Evolutionary conservation across 2,329 filamentous ascomycete genomes (phyloP).

Genomic region (Aspergillus uvarum): DNA sequence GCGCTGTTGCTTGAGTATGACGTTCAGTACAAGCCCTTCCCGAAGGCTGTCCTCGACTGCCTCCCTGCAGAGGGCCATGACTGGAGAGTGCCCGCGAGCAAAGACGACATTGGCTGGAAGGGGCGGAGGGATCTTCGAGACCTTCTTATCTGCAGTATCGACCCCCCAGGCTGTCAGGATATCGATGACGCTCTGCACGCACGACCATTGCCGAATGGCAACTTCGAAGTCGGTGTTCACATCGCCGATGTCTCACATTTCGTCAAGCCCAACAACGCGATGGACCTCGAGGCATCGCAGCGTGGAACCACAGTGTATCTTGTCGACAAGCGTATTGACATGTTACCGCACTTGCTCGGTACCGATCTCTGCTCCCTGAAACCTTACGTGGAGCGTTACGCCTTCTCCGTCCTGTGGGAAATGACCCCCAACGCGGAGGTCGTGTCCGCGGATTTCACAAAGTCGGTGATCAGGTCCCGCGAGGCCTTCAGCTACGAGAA

Average conservation of each 20-base stretch:
- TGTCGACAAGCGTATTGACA: slow-evolving; percentile 98
- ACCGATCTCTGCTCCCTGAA: slow-evolving; percentile 96
- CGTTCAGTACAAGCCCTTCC: slow-evolving; percentile 95
- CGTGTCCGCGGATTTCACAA: slow-evolving; percentile 83
- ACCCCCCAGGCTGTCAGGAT: slow-evolving; percentile 93
- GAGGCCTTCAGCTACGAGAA: slow-evolving; percentile 98
- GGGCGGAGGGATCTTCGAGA: slow-evolving; percentile 79
- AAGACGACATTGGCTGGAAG: slow-evolving; percentile 81
- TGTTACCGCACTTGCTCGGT: slow-evolving; percentile 94
- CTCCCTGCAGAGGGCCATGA: slow-evolving; percentile 86
- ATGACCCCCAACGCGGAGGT: slow-evolving; percentile 82
- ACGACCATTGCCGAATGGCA: slow-evolving; percentile 79
- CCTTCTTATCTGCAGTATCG: slow-evolving; percentile 93
- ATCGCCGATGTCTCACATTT: slow-evolving; percentile 99
- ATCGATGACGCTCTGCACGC: slow-evolving; percentile 97
- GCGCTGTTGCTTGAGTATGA: slow-evolving; percentile 92
- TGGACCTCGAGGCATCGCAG: slow-evolving; percentile 93
- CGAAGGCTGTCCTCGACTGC: slow-evolving; percentile 92
- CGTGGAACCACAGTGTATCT: slow-evolving; percentile 96
- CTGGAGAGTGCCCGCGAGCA: slow-evolving; percentile 83
- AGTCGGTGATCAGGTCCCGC: slow-evolving; percentile 94
- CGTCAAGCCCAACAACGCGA: slow-evolving; percentile 92
- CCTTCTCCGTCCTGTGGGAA: slow-evolving; percentile 87
- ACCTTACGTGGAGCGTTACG: slow-evolving; percentile 92
- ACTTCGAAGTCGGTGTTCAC: slow-evolving; percentile 94